Percentiles rank a stretch among this genome's conserved stretches.
Evolutionary conservation across 345 rosid genomes (phyloP).

Genomic region (Xanthoceras sorbifolium): DNA sequence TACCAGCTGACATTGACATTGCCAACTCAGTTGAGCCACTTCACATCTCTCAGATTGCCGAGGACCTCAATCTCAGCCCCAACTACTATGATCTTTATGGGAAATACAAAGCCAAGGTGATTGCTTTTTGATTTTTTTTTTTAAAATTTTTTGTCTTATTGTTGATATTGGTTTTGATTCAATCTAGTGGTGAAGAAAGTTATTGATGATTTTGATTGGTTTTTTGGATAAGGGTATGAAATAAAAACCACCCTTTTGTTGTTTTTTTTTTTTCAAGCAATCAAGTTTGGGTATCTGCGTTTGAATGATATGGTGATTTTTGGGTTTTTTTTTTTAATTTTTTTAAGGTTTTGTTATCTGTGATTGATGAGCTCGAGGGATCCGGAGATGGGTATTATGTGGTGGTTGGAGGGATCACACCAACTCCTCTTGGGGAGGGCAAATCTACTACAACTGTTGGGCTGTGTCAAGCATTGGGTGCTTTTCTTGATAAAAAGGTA

Average conservation of each 20-base stretch:
- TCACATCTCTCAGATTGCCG: slow-evolving; percentile 85
- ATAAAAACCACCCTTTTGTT: neutral
- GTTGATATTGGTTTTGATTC: neutral
- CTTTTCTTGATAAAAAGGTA: slow-evolving; percentile 91
- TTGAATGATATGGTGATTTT: slow-evolving; percentile 9
- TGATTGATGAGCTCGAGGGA: slow-evolving; percentile 72
- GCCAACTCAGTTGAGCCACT: slow-evolving; percentile 89
- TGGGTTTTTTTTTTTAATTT: neutral
- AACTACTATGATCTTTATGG: slow-evolving; percentile 92
- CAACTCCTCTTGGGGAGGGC: slow-evolving; percentile 99
- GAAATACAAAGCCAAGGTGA: slow-evolving; percentile 93
- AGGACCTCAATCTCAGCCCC: slow-evolving; percentile 64
- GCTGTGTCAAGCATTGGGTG: slow-evolving; percentile 95
- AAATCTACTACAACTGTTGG: slow-evolving; percentile 96
- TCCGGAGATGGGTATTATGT: slow-evolving; percentile 82
- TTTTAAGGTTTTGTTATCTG: slow-evolving; percentile 72
- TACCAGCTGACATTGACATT: slow-evolving; percentile 92
- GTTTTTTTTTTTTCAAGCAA: neutral
- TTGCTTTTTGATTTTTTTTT: neutral
- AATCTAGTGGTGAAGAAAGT: neutral
- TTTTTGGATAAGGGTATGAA: neutral
- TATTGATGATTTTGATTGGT: slow-evolving; percentile 1
- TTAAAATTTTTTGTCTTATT: neutral
- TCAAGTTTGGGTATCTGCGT: slow-evolving; percentile 3
- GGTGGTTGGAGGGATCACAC: slow-evolving; percentile 97